Conservation (phyloP, 345 rosid species). For the Bruguiera gymnorhiza region DNA sequence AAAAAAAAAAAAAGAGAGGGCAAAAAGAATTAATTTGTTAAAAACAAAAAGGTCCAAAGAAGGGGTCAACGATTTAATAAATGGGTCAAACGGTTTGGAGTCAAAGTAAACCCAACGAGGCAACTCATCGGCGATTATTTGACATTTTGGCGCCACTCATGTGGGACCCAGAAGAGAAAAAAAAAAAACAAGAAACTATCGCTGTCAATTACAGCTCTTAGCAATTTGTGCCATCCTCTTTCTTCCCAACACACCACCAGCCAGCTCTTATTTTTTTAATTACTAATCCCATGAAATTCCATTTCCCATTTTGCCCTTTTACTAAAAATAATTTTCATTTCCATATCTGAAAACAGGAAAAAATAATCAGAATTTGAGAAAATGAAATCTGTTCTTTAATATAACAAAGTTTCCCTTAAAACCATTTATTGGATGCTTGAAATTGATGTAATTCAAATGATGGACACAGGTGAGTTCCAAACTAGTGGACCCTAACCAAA, state of each 20-base stretch:
- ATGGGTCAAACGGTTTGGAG: not conserved
- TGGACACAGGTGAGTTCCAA: no score
- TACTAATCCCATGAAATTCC: not conserved
- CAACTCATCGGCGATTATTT: slow-evolving; percentile 18
- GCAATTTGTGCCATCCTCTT: no score
- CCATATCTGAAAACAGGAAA: no score
- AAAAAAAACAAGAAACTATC: slow-evolving; percentile 12
- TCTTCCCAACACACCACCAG: no score
- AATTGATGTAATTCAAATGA: no score
- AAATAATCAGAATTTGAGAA: no score
- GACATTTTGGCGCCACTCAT: not conserved
- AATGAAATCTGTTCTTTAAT: no score
- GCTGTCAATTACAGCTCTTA: slow-evolving; percentile 24
- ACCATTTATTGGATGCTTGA: no score
- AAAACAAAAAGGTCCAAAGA: not conserved
- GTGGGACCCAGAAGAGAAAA: slow-evolving; percentile 27
- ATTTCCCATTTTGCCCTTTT: slow-evolving; percentile 26
- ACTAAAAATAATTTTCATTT: not conserved
- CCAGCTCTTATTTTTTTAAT: not conserved
- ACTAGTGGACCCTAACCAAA: no score
- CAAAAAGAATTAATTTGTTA: not conserved
- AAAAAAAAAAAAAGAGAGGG: no score
- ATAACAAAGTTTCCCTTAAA: no score
- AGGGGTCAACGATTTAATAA: slow-evolving; percentile 5
- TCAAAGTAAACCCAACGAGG: not conserved